Evolutionary conservation across 495 filamentous ascomycete species (phyloP).

Genomic region (Penicillium robsamsonii): DNA sequence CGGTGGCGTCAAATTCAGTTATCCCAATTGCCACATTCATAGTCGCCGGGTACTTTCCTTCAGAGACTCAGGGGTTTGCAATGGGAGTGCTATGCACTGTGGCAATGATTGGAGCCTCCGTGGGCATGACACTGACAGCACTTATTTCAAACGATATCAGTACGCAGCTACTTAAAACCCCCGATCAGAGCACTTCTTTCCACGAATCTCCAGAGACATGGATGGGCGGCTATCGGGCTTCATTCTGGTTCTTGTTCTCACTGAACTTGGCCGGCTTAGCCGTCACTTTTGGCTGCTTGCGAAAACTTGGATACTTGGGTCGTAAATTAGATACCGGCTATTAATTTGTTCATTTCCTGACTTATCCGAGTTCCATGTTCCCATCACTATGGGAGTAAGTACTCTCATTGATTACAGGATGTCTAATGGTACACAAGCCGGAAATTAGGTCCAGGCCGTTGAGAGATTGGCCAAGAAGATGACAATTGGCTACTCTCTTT

Average conservation of each 20-base stretch:
- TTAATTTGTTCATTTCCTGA: neutral
- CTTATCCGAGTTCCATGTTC: neutral
- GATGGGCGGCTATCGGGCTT: conserved; percentile 50
- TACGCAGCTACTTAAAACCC: neutral
- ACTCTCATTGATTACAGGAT: neutral
- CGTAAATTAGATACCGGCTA: conserved; percentile 37
- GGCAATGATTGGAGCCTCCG: conserved; percentile 52
- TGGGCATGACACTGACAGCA: conserved; percentile 51
- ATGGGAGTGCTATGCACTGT: conserved; percentile 61
- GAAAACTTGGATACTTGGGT: conserved; percentile 48
- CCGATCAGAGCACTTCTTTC: neutral
- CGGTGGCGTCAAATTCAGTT: conserved; percentile 46
- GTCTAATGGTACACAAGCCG: neutral
- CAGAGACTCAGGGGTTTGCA: conserved; percentile 40
- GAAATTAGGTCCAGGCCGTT: neutral
- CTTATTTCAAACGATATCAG: conserved; percentile 49
- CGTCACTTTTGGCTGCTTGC: conserved; percentile 18
- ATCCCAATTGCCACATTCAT: conserved; percentile 54
- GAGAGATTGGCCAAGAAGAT: neutral
- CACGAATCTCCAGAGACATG: conserved; percentile 29
- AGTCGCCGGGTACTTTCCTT: conserved; percentile 42
- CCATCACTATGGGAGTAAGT: neutral
- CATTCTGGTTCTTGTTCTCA: conserved; percentile 53
- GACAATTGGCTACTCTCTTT: neutral
- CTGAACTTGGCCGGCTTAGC: conserved; percentile 11